A percentile compares a stretch with the other conserved stretches of the same genome.
Evolutionary conservation across 257 asterid species (phyloP).

Genomic region (Solanum acaule): DNA sequence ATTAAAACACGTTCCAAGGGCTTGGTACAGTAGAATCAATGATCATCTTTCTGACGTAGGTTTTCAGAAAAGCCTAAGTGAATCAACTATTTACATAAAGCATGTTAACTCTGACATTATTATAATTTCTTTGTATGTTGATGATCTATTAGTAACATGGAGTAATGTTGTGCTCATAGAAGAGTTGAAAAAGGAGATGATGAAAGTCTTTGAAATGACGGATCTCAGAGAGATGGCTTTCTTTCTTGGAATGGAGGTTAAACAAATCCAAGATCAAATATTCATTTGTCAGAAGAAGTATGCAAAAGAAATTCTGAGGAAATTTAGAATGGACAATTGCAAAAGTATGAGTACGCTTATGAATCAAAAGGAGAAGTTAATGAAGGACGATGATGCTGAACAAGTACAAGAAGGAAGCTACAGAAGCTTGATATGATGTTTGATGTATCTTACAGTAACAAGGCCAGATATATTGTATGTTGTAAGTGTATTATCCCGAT

Average conservation of each 20-base stretch:
- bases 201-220: not conserved
- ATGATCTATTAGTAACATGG: no score
- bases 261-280: not conserved
- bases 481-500: not conserved
- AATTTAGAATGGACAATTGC: not conserved
- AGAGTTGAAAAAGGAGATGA: no score
- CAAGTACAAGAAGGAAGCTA: not conserved
- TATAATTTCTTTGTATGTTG: no score
- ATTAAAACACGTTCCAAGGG: no score
- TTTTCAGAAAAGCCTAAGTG: no score
- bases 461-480: not conserved
- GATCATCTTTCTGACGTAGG: no score
- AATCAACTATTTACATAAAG: no score
- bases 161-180: no score
- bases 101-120: no score
- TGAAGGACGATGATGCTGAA: not conserved
- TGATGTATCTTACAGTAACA: not conserved
- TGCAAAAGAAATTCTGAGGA: not conserved
- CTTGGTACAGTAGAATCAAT: no score
- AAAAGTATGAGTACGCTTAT: not conserved
- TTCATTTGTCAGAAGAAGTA: not conserved
- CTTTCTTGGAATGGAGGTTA: not conserved
- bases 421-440: not conserved
- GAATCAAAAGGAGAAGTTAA: not conserved
- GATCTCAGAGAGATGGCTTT: not conserved